Evolutionary conservation across 345 rosid genomes (phyloP).

Genomic region (Gossypium thurberi): DNA sequence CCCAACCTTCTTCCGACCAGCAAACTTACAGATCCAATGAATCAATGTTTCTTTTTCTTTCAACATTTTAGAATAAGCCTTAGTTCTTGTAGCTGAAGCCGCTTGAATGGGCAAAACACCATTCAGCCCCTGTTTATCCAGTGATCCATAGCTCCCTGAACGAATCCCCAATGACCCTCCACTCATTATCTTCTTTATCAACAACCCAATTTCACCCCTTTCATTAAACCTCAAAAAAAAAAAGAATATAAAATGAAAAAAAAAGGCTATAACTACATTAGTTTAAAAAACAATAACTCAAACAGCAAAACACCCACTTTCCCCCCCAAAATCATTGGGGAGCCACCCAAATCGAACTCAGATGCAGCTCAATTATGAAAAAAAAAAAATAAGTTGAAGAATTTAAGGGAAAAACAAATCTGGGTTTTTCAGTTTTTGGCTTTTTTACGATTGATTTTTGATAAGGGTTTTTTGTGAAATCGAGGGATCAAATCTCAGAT

Average conservation of each 20-base stretch:
- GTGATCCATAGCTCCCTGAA: slow-evolving; percentile 75
- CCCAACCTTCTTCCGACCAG: slow-evolving; percentile 90
- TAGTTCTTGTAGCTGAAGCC: slow-evolving; percentile 41
- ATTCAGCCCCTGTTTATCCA: slow-evolving; percentile 60
- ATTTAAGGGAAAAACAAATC: slow-evolving; percentile 7
- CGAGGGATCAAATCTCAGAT: not conserved
- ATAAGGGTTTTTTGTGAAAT: slow-evolving; percentile 23
- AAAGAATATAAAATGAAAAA: not conserved
- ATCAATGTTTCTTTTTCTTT: slow-evolving; percentile 71
- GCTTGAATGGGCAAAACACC: slow-evolving; percentile 42
- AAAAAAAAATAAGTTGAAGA: not conserved
- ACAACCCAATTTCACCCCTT: slow-evolving; percentile 26
- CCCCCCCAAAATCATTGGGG: slow-evolving; percentile 14
- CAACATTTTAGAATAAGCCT: slow-evolving; percentile 64
- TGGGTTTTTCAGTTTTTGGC: slow-evolving; percentile 27
- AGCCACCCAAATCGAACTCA: slow-evolving; percentile 9
- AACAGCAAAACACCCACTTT: slow-evolving; percentile 2
- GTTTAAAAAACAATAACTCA: not conserved
- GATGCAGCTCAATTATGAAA: not conserved
- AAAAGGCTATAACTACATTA: slow-evolving; percentile 1
- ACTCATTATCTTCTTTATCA: slow-evolving; percentile 36
- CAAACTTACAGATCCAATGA: slow-evolving; percentile 85
- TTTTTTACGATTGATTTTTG: slow-evolving; percentile 16
- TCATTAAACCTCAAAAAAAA: slow-evolving; percentile 12
- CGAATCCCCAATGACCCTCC: slow-evolving; percentile 69